phyloP scores from a whole-genome alignment of 129 eudicot species.

The Chrysanthemum seticuspe region DNA sequence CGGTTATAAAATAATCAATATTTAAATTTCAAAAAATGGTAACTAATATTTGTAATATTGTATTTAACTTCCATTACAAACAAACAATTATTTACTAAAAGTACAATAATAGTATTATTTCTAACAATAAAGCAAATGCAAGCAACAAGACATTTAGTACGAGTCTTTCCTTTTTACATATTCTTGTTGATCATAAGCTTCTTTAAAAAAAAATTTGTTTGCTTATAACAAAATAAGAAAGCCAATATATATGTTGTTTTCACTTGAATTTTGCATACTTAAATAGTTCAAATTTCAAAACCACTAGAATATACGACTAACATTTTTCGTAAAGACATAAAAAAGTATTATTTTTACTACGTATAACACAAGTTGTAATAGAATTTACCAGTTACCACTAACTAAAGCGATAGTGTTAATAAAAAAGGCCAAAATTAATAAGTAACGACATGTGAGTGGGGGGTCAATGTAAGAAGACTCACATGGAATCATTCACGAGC shows the following conservation, averaged over 20 bases:
- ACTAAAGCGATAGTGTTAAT: neutral
- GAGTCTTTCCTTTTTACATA: neutral
- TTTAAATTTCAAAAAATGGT: neutral
- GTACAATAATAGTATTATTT: neutral
- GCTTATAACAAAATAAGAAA: too few relatives aligned
- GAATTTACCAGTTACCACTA: neutral
- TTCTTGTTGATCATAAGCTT: too few relatives aligned
- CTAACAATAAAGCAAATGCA: too few relatives aligned
- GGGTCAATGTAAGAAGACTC: slow-evolving; percentile 60
- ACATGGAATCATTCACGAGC: slow-evolving; percentile 79
- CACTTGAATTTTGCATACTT: too few relatives aligned
- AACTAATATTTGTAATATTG: neutral
- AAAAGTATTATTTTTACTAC: slow-evolving; percentile 8
- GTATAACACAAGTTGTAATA: slow-evolving; percentile 33
- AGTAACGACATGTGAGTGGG: slow-evolving; percentile 70
- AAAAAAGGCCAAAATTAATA: slow-evolving; percentile 32
- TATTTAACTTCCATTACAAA: neutral
- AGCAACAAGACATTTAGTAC: too few relatives aligned
- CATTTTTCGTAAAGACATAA: neutral
- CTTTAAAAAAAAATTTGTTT: too few relatives aligned
- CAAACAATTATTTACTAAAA: neutral
- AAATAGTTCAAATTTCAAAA: too few relatives aligned
- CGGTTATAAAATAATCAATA: neutral
- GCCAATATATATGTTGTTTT: too few relatives aligned
- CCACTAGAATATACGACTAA: too few relatives aligned